Evolutionary conservation across 1,284 basidiomycete genomes (phyloP), one percentile per base, ranked within the genome.

Genomic region (Trichosporon sp.): DNA sequence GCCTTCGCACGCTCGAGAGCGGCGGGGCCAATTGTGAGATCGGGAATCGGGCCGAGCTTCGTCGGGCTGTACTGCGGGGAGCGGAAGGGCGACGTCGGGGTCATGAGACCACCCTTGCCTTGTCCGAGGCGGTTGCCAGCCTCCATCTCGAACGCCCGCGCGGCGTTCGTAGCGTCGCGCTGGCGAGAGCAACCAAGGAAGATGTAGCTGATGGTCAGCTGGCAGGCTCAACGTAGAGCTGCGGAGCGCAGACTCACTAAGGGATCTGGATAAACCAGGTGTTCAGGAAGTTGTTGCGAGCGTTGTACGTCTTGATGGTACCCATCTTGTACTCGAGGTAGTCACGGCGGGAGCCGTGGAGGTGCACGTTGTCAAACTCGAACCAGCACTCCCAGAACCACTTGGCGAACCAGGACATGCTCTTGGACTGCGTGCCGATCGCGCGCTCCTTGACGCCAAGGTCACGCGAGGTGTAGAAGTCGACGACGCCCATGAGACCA

Each of bases 381-480:
- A 91, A 91, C 89, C 87, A 89, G 56, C 87, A 87, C 70, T 88
- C 86, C 88, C 89, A 92, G 82, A 92, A 92, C 87, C 88, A 88
- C 11, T 89, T 84, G 40, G 85, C 85, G 63, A 89, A 80, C 88
- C 88, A 90, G 8, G 86, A 86, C 62, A 88, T 88, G 66, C 88
- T 85, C 61, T 89, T 87, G 70, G 84, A 85, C 9, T 83, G 83
- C 0, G 88, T 88, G 2, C 89, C 89, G 58, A 90, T 89, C 0
- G 88, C 86, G 74, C 75, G 56, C 61, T 75, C 76, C 63, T 85
- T 87, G 84, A 86, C 56, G 79, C 83, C 71, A 82, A 83, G 62
- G 83, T 86, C 65, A 83, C 86, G 69, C 1, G 89, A 87, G 1
- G 89, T 89, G 77, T 91, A 92, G 73, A 92, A 92, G 81, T 92